These are phyloP conservation scores for Daldinia childiae DNA, from an alignment of 495 filamentous ascomycete species.

Conservation along the genomic window DNA sequence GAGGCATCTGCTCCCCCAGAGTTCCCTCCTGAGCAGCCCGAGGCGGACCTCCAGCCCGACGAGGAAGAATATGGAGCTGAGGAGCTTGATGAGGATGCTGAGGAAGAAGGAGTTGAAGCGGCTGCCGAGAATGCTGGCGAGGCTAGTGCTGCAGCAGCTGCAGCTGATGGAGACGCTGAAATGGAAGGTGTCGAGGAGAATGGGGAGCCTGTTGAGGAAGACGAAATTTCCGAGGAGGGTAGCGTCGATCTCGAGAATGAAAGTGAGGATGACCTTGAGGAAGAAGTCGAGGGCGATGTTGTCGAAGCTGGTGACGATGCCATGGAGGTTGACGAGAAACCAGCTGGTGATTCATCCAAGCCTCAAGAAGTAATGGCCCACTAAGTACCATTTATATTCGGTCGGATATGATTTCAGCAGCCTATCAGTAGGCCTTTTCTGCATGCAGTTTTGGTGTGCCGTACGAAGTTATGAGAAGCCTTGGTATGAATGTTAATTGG, in stretches of 20 bases:
- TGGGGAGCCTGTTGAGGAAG: slow-evolving; percentile 64
- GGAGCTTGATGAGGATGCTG: slow-evolving; percentile 72
- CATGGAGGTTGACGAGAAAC: slow-evolving; percentile 77
- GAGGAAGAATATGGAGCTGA: slow-evolving; percentile 92
- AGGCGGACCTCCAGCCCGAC: slow-evolving; percentile 85
- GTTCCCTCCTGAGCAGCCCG: slow-evolving; percentile 96
- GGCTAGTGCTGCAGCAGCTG: slow-evolving; percentile 54
- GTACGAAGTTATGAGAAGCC: slow-evolving; percentile 40
- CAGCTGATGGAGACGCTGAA: slow-evolving; percentile 73
- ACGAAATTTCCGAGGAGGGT: slow-evolving; percentile 85
- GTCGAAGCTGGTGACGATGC: slow-evolving; percentile 75
- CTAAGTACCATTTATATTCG: slow-evolving; percentile 6
- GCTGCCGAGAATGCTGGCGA: slow-evolving; percentile 52
- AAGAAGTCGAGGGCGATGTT: slow-evolving; percentile 82
- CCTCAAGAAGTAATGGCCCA: slow-evolving; percentile 34
- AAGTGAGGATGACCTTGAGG: slow-evolving; percentile 81
- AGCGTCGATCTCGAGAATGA: slow-evolving; percentile 97
- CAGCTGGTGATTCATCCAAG: slow-evolving; percentile 41
- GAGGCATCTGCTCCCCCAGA: slow-evolving; percentile 95
- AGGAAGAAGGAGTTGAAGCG: slow-evolving; percentile 57
- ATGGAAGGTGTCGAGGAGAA: slow-evolving; percentile 79
- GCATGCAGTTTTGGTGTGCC: slow-evolving; percentile 9
- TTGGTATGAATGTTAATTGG: slow-evolving; percentile 31
- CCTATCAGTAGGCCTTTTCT: background rate
- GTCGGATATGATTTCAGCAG: background rate